Percentiles rank a stretch among this genome's conserved stretches.
Evolutionary conservation across 352 stramenopile species (phyloP).

Genomic region (Phytophthora uliginosa): DNA sequence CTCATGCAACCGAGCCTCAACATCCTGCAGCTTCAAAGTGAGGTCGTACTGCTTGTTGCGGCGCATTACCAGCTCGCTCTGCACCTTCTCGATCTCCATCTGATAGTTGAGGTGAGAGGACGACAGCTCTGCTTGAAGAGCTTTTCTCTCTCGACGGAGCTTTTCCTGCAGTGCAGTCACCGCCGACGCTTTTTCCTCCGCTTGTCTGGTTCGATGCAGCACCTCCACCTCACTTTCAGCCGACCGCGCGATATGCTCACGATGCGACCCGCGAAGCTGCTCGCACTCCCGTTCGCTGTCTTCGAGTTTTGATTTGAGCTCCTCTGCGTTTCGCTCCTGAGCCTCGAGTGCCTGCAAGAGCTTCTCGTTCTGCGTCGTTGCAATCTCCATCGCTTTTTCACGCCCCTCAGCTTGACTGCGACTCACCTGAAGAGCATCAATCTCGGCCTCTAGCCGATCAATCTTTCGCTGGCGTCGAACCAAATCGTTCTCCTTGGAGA

Average conservation of each 20-base stretch:
- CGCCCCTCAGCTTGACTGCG: constrained; percentile 63
- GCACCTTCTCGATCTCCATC: constrained; percentile 70
- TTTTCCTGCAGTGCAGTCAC: constrained; percentile 62
- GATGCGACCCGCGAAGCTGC: constrained; percentile 41
- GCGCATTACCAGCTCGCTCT: constrained; percentile 77
- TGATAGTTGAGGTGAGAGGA: constrained; percentile 56
- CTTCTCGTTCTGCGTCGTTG: constrained; percentile 78
- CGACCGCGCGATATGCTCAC: constrained; percentile 29
- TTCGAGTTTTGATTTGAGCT: constrained; percentile 33
- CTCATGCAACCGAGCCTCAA: constrained; percentile 60
- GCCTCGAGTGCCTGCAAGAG: constrained; percentile 70
- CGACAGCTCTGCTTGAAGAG: constrained; percentile 58
- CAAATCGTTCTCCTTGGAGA: constrained; percentile 72
- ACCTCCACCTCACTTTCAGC: constrained; percentile 61
- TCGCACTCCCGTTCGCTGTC: constrained; percentile 48
- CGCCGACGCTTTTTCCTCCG: constrained; percentile 44
- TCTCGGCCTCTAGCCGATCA: constrained; percentile 62
- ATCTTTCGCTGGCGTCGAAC: constrained; percentile 61
- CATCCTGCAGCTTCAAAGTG: constrained; percentile 71
- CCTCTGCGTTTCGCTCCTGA: constrained; percentile 52
- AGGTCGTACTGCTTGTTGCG: constrained; percentile 88
- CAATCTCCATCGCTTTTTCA: constrained; percentile 81
- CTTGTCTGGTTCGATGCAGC: constrained; percentile 57
- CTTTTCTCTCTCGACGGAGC: constrained; percentile 56
- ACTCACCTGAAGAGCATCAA: constrained; percentile 64